A percentile compares a stretch with the other conserved stretches of the same genome.
phyloP scores from a whole-genome alignment of 75 land plant species.

The Sequoiadendron giganteum region DNA sequence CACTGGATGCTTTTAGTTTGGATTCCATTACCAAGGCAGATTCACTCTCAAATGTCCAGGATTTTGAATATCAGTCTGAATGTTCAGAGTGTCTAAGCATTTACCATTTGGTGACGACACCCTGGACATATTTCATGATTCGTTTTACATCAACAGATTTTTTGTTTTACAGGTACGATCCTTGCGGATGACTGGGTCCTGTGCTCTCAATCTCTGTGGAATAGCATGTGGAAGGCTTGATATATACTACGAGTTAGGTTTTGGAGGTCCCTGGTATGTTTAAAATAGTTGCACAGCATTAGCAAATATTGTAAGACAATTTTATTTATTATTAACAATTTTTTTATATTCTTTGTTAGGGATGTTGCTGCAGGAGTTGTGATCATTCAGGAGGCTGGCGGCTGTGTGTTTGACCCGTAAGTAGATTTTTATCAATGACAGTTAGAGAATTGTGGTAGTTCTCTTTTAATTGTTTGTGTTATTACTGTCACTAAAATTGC shows the following conservation, averaged over 20 bases:
- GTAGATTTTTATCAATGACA: constrained; percentile 14
- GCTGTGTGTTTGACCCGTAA: constrained; percentile 91
- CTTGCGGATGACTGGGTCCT: constrained; percentile 87
- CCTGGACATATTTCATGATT: neutral
- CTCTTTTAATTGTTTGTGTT: neutral
- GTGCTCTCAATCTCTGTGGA: constrained; percentile 93
- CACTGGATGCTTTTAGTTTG: neutral
- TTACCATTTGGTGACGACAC: neutral
- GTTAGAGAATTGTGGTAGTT: neutral
- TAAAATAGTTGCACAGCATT: neutral
- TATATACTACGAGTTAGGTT: constrained; percentile 81
- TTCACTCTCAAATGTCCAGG: neutral
- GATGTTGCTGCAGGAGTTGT: constrained; percentile 91
- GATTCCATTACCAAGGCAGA: neutral
- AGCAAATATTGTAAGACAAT: neutral
- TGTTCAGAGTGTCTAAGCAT: neutral
- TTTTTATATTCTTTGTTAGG: constrained; percentile 37
- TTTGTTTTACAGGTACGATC: constrained; percentile 68
- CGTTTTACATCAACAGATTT: neutral
- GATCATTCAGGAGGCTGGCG: constrained; percentile 94
- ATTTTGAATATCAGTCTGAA: neutral
- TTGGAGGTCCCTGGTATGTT: constrained; percentile 92
- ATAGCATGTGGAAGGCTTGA: constrained; percentile 96
- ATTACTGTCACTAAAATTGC: constrained; percentile 14
- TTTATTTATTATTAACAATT: neutral